Evolutionary conservation across 2,329 filamentous ascomycete genomes (phyloP), one percentile per base, ranked within the genome.

Genomic region (Rutstroemia sp.): DNA sequence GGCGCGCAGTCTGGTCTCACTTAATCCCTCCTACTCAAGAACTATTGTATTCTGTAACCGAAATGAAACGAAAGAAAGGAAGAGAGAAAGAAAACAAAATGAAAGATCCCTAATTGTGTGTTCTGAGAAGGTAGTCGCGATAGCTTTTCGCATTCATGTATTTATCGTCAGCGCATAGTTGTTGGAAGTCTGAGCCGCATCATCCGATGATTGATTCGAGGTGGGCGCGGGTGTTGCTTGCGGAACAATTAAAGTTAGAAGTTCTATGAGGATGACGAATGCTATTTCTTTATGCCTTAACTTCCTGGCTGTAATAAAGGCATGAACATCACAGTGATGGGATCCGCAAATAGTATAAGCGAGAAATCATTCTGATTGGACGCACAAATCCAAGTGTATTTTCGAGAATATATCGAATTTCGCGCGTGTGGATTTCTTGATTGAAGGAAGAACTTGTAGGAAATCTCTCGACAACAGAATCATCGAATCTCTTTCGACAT

Each of bases 401-500:
- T 53, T 53, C 34, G 42, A 37, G 52, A 54, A 53, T 54, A 49
- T 54, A 37, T 10, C 30, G 30, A 12, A 34, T 34, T 34, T 34
- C 30, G 12, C 30, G 30, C 9, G 8, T 14, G 30, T 34, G 30
- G 30, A 34, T 34, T 34, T 34, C 30, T 34, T 34, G 30, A 12
- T 14, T 34, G 30, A 34, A 34, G 30, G 30, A 34, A 34, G 30
- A 34, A 34, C 30, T 12, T 34, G 30, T 12, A 21, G 39, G 23
- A 56, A 50, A 56, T 39, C 52, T 52, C 49, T 53, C 50, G 41
- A 50, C 49, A 46, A 53, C 30, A 46, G 49, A 34, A 27, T 27
- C 25, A 38, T 46, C 48, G 52, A 27, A 45, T 37, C 39, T 47
- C 53, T 23, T 18, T 27, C 52, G 39, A 47, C 56, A 60, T 55